Conservation (phyloP, 208 protist species). For the Trypanosoma mega region DNA sequence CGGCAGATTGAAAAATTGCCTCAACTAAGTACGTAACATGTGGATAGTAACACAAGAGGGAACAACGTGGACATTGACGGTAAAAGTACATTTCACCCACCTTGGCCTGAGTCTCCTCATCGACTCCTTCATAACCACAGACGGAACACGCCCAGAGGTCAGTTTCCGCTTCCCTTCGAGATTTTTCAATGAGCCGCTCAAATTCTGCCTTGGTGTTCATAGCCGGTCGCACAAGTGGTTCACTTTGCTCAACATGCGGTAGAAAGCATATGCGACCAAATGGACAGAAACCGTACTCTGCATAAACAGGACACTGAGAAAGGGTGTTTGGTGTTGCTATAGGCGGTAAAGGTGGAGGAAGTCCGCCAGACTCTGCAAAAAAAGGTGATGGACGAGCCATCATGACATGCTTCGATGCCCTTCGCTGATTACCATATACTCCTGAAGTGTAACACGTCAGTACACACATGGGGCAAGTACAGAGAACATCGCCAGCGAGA, state of each 20-base stretch:
- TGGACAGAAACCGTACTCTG: slow-evolving; percentile 79
- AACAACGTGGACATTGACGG: slow-evolving; percentile 72
- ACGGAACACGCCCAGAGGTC: slow-evolving; percentile 73
- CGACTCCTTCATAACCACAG: slow-evolving; percentile 68
- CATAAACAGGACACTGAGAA: slow-evolving; percentile 59
- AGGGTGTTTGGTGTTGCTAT: slow-evolving; percentile 22
- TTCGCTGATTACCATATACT: slow-evolving; percentile 73
- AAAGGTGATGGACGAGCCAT: slow-evolving; percentile 61
- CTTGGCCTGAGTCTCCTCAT: slow-evolving; percentile 42
- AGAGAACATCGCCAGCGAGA: slow-evolving; percentile 18
- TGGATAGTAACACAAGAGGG: slow-evolving; percentile 81
- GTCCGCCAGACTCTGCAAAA: slow-evolving; percentile 28
- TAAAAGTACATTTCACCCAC: slow-evolving; percentile 76
- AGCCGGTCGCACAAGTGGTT: slow-evolving; percentile 32
- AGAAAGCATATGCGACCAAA: slow-evolving; percentile 73
- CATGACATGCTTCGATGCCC: slow-evolving; percentile 79
- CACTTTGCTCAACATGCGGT: slow-evolving; percentile 34
- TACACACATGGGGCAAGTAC: slow-evolving; percentile 71
- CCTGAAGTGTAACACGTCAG: slow-evolving; percentile 60
- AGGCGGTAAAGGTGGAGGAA: slow-evolving; percentile 43
- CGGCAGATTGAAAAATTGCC: slow-evolving; percentile 43
- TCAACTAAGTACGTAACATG: slow-evolving; percentile 82
- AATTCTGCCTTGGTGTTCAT: slow-evolving; percentile 50
- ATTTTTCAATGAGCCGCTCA: slow-evolving; percentile 45
- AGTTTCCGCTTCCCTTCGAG: slow-evolving; percentile 32